Evolutionary conservation across 805 yeast species (phyloP).

Genomic region (Candida silvatica): DNA sequence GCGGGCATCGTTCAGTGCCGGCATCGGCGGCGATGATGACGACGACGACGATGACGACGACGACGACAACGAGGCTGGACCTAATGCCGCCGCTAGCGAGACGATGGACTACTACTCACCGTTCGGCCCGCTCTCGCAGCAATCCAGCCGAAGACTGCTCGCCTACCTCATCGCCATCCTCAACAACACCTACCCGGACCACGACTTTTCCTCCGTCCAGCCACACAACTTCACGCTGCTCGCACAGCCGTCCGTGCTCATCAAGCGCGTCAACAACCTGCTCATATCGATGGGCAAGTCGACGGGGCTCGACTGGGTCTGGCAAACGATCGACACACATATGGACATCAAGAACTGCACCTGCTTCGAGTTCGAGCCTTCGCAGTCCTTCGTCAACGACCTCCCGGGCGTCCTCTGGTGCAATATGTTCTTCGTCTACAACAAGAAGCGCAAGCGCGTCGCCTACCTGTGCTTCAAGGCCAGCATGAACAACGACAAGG

Average conservation of each 20-base stretch:
- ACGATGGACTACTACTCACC: conserved; percentile 37
- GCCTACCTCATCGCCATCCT: conserved; percentile 85
- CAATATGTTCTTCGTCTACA: conserved; percentile 84
- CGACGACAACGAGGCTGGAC: conserved; percentile 2
- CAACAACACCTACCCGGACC: conserved; percentile 92
- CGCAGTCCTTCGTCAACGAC: conserved; percentile 61
- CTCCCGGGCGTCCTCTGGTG: conserved; percentile 57
- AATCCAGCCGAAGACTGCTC: conserved; percentile 82
- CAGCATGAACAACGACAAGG: conserved; percentile 10
- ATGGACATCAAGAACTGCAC: conserved; percentile 64
- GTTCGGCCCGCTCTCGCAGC: conserved; percentile 84
- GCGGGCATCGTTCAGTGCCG: too few relatives aligned
- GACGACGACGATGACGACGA: too few relatives aligned
- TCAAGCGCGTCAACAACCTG: conserved; percentile 67
- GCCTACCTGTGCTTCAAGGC: conserved; percentile 74
- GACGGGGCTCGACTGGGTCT: conserved; percentile 54
- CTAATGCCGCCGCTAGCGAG: conserved; percentile 4
- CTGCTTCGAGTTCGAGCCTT: conserved; percentile 55
- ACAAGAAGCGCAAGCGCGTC: conserved; percentile 86
- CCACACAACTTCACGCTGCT: conserved; percentile 69
- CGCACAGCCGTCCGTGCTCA: conserved; percentile 37
- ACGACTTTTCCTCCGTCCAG: conserved; percentile 81
- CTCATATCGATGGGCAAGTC: conserved; percentile 57
- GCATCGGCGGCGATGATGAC: conserved; percentile 20
- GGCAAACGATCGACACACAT: conserved; percentile 82